Evolutionary conservation across 2,329 filamentous ascomycete species (phyloP).

Genomic region (Epichloe brachyelytri): DNA sequence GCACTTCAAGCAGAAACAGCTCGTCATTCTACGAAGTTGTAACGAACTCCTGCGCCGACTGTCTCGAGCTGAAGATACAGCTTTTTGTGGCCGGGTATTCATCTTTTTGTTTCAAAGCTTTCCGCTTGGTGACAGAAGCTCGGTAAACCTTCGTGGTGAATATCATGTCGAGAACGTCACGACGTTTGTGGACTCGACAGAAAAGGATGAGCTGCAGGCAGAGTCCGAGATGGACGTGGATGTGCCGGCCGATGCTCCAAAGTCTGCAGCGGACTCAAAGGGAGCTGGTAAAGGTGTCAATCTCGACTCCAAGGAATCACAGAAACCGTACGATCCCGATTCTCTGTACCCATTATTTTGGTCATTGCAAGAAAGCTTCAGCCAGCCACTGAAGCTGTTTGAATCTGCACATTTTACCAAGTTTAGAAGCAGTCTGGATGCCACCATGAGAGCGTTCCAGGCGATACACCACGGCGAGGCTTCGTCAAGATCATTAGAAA

Average conservation of each 20-base stretch:
- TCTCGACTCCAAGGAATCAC: constrained; percentile 28
- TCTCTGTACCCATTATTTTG: constrained; percentile 85
- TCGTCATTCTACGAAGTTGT: constrained; percentile 85
- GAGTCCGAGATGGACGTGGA: constrained; percentile 52
- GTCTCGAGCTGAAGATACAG: constrained; percentile 91
- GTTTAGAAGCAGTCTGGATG: constrained; percentile 67
- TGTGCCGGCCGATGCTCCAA: constrained; percentile 25
- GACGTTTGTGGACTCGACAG: constrained; percentile 46
- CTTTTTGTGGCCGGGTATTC: constrained; percentile 94
- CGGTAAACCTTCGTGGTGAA: constrained; percentile 89
- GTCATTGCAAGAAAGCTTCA: constrained; percentile 85
- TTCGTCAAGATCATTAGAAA: constrained; percentile 43
- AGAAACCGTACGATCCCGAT: constrained; percentile 51
- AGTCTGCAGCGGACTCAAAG: constrained; percentile 9
- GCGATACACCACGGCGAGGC: constrained; percentile 36
- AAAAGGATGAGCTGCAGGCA: constrained; percentile 11
- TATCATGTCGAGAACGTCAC: constrained; percentile 95
- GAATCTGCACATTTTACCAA: constrained; percentile 56
- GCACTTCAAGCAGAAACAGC: constrained; percentile 69
- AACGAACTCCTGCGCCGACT: constrained; percentile 89
- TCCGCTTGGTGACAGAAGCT: constrained; percentile 89
- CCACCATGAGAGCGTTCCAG: constrained; percentile 44
- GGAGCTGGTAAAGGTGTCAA: constrained; percentile 26
- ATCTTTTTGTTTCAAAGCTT: constrained; percentile 99
- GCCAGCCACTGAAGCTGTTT: constrained; percentile 76